Evolutionary conservation across 2,329 filamentous ascomycete species (phyloP).

Genomic region (Paraphaeosphaeria minitans): DNA sequence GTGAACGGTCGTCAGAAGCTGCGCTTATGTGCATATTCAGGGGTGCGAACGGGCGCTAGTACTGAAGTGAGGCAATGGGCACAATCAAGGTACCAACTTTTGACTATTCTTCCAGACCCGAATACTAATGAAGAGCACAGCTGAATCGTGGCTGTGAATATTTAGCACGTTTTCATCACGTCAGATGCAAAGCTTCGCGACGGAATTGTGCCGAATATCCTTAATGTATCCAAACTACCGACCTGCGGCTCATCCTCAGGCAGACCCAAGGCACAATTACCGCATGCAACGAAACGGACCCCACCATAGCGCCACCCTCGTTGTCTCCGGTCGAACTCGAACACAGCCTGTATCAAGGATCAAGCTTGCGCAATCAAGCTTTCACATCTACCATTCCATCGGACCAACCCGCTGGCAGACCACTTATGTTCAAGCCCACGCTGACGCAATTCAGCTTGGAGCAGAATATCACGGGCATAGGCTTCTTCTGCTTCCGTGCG

Average conservation of each 20-base stretch:
- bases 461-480: neutral
- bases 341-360: slow-evolving; percentile 11
- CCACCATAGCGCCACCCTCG: slow-evolving; percentile 20
- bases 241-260: slow-evolving; percentile 10
- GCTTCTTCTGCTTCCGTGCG: slow-evolving; percentile 11
- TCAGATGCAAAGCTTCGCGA: neutral
- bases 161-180: neutral
- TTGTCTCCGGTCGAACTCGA: slow-evolving; percentile 11
- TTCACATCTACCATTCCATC: slow-evolving; percentile 9
- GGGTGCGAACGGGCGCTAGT: slow-evolving; percentile 19
- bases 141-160: slow-evolving; percentile 13
- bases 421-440: slow-evolving; percentile 9
- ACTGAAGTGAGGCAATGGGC: slow-evolving; percentile 23
- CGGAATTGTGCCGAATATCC: neutral
- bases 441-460: slow-evolving; percentile 10
- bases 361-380: slow-evolving; percentile 17
- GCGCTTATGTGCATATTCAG: slow-evolving; percentile 23
- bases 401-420: slow-evolving; percentile 14
- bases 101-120: slow-evolving; percentile 15
- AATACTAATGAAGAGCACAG: slow-evolving; percentile 9
- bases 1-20: slow-evolving; percentile 9
- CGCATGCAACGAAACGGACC: slow-evolving; percentile 10
- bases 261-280: slow-evolving; percentile 19
- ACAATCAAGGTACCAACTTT: slow-evolving; percentile 12
- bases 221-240: neutral